Conservation (phyloP, 331 rosid genomes). For the Quercus lobata region DNA sequence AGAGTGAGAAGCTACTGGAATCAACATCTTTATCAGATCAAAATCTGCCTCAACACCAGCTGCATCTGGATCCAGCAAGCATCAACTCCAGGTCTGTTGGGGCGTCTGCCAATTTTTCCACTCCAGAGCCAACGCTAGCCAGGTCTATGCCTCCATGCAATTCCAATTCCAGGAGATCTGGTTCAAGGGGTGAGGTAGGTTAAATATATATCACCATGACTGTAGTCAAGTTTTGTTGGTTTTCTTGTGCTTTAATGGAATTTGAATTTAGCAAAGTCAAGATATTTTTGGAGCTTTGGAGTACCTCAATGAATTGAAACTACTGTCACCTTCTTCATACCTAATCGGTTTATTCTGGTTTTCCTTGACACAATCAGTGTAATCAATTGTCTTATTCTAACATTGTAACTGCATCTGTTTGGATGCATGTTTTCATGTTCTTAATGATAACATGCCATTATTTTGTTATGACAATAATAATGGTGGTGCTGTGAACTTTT, state of each 20-base stretch:
- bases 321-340: too few species aligned
- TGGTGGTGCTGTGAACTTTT: neutral
- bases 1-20: constrained; percentile 36
- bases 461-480: neutral
- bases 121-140: constrained; percentile 8
- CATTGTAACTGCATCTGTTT: too few species aligned
- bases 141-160: constrained; percentile 18
- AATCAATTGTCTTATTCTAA: too few species aligned
- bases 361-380: too few species aligned
- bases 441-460: neutral
- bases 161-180: constrained; percentile 43
- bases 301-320: neutral
- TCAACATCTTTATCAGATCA: constrained; percentile 33
- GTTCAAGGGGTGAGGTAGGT: constrained; percentile 67
- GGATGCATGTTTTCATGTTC: neutral
- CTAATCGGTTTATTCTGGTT: too few species aligned
- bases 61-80: too few species aligned
- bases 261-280: neutral
- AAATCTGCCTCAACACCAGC: constrained; percentile 23
- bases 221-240: too few species aligned
- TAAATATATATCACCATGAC: too few species aligned
- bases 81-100: too few species aligned
- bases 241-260: neutral
- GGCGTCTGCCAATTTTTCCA: neutral
- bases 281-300: neutral